Base-by-base conservation (phyloP, 345 rosid genomes). In the Citrus reticulata region DNA sequence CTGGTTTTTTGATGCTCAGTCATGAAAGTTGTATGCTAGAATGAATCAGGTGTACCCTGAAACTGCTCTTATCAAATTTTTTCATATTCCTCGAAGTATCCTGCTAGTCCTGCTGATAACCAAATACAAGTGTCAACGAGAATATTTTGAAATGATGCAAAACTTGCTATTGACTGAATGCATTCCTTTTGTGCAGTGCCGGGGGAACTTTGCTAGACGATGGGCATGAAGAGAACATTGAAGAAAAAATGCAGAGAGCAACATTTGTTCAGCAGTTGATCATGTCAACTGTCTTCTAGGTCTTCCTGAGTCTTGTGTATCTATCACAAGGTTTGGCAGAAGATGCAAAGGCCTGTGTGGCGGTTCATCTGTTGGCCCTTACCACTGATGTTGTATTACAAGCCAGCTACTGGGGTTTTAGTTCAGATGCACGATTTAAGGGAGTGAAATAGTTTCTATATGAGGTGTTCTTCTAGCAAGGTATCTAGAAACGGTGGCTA, bases 171-270 rank as follows among this genome's bases (percentile, higher is more conserved):
- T 30, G 11, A 71, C 70, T 68, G 73, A 68, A 62, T 77, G 25
- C 30, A 37, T 78, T 14, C 57, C 35, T 66, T 74, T 19, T 63
- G 19, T 74, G 80, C 89, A 86, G 93, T 77, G 17, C 14, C 34
- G 82, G 75, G 57, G 39, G 72, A 24, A 58, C 79, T 30, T 66
- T 61, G 20, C n/a, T 8, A 27, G 78, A 79, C 46, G 78, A 83
- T 71, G 79, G 42, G 51, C 59, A 68, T 46, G 77, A 70, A 70
- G 62, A 83, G 74, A 83, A 83, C 54, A 34, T 29, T 16, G 91
- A 89, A 77, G 90, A 85, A 80, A 85, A 81, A 77, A 83, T 77
- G 79, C 82, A 83, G 77, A 89, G 82, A 81, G 89, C 88, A 2
- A 78, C 79, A 49, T 91, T 89, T 37, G 83, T 81, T 40, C 88